These are phyloP conservation scores for Domatiomyces catenatus DNA, from an alignment of 2,329 filamentous ascomycete species.

Conservation along the genomic window DNA sequence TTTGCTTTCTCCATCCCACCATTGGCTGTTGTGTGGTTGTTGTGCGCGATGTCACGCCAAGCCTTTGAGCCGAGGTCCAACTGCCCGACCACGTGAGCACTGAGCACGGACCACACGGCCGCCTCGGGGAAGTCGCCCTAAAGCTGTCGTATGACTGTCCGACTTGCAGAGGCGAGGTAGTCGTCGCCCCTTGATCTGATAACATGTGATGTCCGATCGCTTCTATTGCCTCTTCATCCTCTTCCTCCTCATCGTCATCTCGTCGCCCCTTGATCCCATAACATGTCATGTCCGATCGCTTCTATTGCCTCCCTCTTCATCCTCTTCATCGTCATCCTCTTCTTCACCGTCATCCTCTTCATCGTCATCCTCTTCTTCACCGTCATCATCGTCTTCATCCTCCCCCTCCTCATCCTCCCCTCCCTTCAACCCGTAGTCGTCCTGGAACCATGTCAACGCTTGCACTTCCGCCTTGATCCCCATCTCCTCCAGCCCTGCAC, in stretches of 20 bases:
- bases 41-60: background rate
- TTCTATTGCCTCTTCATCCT: conserved; percentile 10
- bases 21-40: background rate
- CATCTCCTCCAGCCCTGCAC: conserved; percentile 54
- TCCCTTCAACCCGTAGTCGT: conserved; percentile 69
- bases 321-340: conserved; percentile 34
- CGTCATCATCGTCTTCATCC: conserved; percentile 45
- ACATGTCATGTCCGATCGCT: no score
- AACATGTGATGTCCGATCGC: no score
- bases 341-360: conserved; percentile 33
- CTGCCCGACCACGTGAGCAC: background rate
- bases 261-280: no score
- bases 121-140: no score
- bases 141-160: no score
- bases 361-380: conserved; percentile 31
- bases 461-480: conserved; percentile 68
- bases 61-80: background rate
- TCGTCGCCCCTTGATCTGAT: no score
- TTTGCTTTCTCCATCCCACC: background rate
- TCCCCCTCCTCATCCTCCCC: conserved; percentile 45
- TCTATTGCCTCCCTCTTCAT: background rate
- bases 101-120: no score
- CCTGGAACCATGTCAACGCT: conserved; percentile 64
- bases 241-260: conserved; percentile 34
- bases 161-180: no score